Base-by-base conservation (phyloP, 2,329 filamentous ascomycete genomes). In the Ophiostoma pallidulum region DNA sequence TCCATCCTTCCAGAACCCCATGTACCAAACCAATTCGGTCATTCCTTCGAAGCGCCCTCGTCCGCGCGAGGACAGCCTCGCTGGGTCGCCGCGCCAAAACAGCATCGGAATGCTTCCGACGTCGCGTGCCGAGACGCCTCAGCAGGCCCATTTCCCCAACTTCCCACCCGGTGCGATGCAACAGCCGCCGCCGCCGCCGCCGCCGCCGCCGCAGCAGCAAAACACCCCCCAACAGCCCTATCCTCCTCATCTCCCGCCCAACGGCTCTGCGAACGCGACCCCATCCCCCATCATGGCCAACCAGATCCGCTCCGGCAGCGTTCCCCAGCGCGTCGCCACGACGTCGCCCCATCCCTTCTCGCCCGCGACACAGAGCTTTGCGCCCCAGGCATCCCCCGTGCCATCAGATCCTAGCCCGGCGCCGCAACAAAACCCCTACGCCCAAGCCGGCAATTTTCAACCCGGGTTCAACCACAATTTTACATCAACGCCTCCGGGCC, bases 281-380 rank as follows among this genome's bases (percentile, higher is more conserved):
- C 91, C 91, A 10, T 97, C 92, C 7, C 92, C 92, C 24, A 91
- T 94, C 53, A 89, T 96, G 79, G 79, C 80, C 52, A 89, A 84
- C 61, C 90, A 94, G 59, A 71, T 82, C 62, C 78, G 80, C 53
- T 76, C 81, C 29, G 78, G 85, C 60, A 76, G 76, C 58, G 80
- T 84, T 13, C 82, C 83, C 33, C 86, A 89, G 61, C 74, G 89
- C 59, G 87, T 97, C 64, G 84, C 89, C 55, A 96, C 91, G 39
- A 84, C 88, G 37, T 97, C 92, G 28, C 91, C 92, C 4, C 91
- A 92, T 64, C 87, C 88, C 1, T 95, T 94, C 63, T 90, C 86
- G 2, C 85, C 86, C 14, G 81, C 82, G 49, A 75, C 77, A 28
- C 82, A 84, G 56, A 84, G 85, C 59, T 86, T 87, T 58, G 76